These are phyloP conservation scores for Carallia brachiata DNA, from an alignment of 345 rosid species.

Conservation along the genomic window DNA sequence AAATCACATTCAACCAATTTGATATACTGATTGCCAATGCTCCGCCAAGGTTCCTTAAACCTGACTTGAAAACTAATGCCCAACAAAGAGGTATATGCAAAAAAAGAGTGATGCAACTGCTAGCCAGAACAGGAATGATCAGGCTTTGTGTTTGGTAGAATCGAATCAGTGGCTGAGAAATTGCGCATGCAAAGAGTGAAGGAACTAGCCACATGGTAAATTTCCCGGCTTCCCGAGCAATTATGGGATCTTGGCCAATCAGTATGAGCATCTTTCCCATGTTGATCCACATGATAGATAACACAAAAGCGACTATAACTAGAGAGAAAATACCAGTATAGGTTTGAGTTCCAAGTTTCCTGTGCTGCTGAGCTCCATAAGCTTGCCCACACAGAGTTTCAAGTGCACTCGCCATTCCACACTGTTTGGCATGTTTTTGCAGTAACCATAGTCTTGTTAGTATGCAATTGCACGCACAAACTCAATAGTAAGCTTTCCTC, in stretches of 20 bases:
- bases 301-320: background rate
- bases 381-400: conserved; percentile 25
- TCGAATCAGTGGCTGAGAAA: conserved; percentile 15
- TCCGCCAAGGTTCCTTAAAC: conserved; percentile 13
- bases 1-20: conserved; percentile 19
- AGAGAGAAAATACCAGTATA: conserved; percentile 15
- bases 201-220: conserved; percentile 12
- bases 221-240: conserved; percentile 16
- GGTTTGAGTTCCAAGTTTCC: conserved; percentile 11
- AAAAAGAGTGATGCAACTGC: conserved; percentile 9
- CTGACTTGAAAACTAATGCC: conserved; percentile 20
- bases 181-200: conserved; percentile 14
- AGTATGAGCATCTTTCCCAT: conserved; percentile 12
- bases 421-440: background rate
- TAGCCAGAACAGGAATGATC: conserved; percentile 19
- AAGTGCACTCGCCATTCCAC: conserved; percentile 20
- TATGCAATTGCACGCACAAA: too few species aligned
- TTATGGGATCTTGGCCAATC: conserved; percentile 16
- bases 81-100: conserved; percentile 28
- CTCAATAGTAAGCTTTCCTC: too few species aligned
- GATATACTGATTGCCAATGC: conserved; percentile 18
- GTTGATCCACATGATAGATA: conserved; percentile 12
- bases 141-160: conserved; percentile 21
- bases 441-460: too few species aligned
- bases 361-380: conserved; percentile 21